Conservation (phyloP, 2,329 filamentous ascomycete species). For the Neonectria coccinea region DNA sequence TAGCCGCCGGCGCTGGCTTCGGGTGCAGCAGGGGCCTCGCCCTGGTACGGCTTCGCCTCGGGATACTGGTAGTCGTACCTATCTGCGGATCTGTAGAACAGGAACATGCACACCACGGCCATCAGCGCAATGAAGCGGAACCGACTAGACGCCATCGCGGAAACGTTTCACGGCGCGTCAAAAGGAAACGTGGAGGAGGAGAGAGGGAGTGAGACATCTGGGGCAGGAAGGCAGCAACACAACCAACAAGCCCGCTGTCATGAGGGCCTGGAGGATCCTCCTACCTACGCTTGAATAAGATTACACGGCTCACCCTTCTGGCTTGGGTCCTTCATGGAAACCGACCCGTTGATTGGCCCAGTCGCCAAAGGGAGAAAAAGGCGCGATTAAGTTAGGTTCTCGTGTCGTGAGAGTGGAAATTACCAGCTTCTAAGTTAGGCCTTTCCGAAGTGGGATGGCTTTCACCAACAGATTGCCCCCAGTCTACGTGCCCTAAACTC, state of each 20-base stretch:
- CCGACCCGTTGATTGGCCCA: background rate
- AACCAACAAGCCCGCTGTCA: background rate
- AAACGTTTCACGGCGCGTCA: background rate
- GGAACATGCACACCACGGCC: background rate
- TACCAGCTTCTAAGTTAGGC: background rate
- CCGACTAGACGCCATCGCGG: slow-evolving; percentile 1
- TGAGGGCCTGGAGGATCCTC: background rate
- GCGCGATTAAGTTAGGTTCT: background rate
- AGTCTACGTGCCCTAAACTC: background rate
- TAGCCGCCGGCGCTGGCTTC: background rate
- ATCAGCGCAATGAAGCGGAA: background rate
- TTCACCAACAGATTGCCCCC: background rate
- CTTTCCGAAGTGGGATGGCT: background rate
- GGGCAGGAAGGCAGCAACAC: background rate
- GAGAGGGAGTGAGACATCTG: background rate
- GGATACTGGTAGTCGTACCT: slow-evolving; percentile 4
- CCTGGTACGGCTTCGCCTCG: background rate
- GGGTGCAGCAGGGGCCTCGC: background rate
- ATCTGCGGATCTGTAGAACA: background rate
- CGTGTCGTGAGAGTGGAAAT: background rate
- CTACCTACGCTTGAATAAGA: background rate
- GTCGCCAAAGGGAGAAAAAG: background rate
- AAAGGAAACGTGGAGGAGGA: background rate
- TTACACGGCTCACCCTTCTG: background rate
- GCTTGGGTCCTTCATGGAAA: background rate